Base-by-base conservation (phyloP, 192 early-diverging fungal genomes). In the Podila horticola region DNA sequence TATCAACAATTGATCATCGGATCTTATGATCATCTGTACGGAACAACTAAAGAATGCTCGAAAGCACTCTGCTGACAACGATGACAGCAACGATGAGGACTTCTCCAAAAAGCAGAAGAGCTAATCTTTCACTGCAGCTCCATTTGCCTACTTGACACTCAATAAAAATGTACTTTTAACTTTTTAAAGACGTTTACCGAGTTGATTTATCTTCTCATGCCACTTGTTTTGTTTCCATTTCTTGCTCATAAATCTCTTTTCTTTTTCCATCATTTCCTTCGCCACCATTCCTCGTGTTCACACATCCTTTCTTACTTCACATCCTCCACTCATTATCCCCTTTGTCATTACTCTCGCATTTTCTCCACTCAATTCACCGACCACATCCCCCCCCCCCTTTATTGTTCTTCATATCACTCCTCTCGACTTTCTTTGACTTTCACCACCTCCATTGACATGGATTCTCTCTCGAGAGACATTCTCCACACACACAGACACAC, bases 271-370 rank as follows among this genome's bases (percentile, higher is more conserved):
- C 11, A 41, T 11, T 41, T 41, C 29, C 12, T 66, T 52, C n/a
- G 22, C 64, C 51, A 57, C 66, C 66, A 58, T 58, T 30, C 51
- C 30, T 67, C 52, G 66, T 52, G 52, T 67, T 66, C 65, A 57
- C 65, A 66, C 65, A 55, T 51, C 65, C 34, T 66, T 66, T 66
- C 64, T 66, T 66, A 64, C 62, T 64, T 64, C 62, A 24, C 48
- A n/a, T 64, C 34, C 62, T 30, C 57, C 29, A 7, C 62, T 26
- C 62, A 64, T 64, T 64, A 8, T 64, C 62, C 62, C 62, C 62
- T 64, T 64, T 64, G 62, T 41, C 62, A 64, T 64, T 64, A 64
- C 62, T 64, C 38, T 64, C n/a, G 62, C 38, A 64, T 64, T 64
- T 64, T 64, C 62, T 64, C 62, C 62, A 48, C 62, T 19, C 24